Base-by-base conservation (phyloP, 176 grass and related monocot species). In the Panicum miliaceum region DNA sequence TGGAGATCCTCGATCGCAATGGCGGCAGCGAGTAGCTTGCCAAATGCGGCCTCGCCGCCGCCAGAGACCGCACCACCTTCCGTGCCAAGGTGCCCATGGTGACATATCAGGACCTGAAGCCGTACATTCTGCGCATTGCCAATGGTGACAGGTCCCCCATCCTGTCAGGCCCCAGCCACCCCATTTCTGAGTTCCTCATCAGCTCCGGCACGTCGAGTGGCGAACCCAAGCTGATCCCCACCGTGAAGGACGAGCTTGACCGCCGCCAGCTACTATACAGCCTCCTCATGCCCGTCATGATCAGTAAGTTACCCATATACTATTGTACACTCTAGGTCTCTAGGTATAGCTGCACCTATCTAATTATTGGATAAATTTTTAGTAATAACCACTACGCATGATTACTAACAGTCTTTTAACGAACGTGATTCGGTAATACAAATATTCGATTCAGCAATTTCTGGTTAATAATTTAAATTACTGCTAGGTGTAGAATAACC, bases 151-250 rank as follows among this genome's bases (percentile, higher is more conserved):
- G 83, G 11, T 92, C 90, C 0, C 80, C 87, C 9, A 78, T 89
- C 82, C 87, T 92, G 50, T 84, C 87, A 5, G 59, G 59, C 0
- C 2, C 25, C 4, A 57, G 80, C 2, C 68, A 84, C 52, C 82
- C 52, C 52, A 7, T 54, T 18, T 20, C 52, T 5, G 52, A 54
- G 52, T 54, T 54, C 52, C 15, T 54, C 52, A 0, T 20, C 25
- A 90, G 85, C 85, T 84, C 88, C 18, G 88, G 92, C n/a, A 94
- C 86, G 40, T 94, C 92, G 14, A 80, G 73, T 20, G 92, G 92
- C 16, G 88, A 94, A 60, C 70, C 74, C 58, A 94, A 94, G 84
- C 71, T 90, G 62, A 86, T 94, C 27, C 92, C 86, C 6, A 84
- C 60, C 10, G 79, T 84, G 16, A 51, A 46, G 35, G 92, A 94